Evolutionary conservation across 2,329 filamentous ascomycete species (phyloP).

Genomic region (Mariannaea sp.): DNA sequence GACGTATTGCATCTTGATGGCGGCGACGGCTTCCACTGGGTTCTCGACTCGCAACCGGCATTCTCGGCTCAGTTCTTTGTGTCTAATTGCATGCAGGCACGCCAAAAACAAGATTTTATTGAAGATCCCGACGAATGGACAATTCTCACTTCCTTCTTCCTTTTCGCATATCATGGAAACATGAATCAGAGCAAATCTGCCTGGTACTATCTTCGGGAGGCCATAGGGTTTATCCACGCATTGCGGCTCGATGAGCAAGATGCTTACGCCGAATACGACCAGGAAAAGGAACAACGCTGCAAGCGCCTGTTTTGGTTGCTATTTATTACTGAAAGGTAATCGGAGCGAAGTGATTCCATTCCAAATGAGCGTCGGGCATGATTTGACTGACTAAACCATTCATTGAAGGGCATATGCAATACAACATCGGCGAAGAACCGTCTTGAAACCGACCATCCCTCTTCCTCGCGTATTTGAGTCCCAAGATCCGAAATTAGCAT

Average conservation of each 20-base stretch:
- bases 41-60: background rate
- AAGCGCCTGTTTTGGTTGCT: slow-evolving; percentile 31
- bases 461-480: slow-evolving; percentile 29
- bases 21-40: too few relatives aligned
- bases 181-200: slow-evolving; percentile 20
- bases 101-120: slow-evolving; percentile 19
- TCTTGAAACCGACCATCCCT: slow-evolving; percentile 24
- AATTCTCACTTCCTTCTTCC: slow-evolving; percentile 31
- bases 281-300: slow-evolving; percentile 19
- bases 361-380: too few relatives aligned
- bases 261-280: slow-evolving; percentile 17
- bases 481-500: slow-evolving; percentile 26
- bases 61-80: slow-evolving; percentile 23
- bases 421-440: slow-evolving; percentile 23
- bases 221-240: slow-evolving; percentile 28
- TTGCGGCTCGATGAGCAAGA: slow-evolving; percentile 24
- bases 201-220: slow-evolving; percentile 31
- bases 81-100: slow-evolving; percentile 21
- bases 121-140: slow-evolving; percentile 29
- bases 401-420: slow-evolving; percentile 29
- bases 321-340: slow-evolving; percentile 30
- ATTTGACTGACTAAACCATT: too few relatives aligned
- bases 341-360: background rate
- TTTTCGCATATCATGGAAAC: slow-evolving; percentile 29
- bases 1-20: too few relatives aligned